These are phyloP conservation scores for Diutina rugosa DNA, from an alignment of 1,139 yeast genomes.

Conservation along the genomic window DNA sequence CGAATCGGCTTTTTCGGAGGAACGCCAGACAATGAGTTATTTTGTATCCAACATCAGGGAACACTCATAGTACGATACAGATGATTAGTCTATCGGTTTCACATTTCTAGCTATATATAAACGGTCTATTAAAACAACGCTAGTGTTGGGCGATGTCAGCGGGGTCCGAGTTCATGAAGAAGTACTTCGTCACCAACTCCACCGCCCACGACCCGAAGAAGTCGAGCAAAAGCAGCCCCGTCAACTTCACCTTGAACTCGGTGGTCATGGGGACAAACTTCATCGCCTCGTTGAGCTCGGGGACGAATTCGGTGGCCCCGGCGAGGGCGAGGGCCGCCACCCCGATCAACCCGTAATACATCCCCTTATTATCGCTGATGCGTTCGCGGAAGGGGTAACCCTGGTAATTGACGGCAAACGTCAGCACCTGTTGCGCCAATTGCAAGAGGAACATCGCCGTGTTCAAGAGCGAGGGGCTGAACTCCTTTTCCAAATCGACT, in stretches of 20 bases:
- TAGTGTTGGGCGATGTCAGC: constrained; percentile 69
- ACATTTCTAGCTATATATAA: neutral
- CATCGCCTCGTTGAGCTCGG: constrained; percentile 87
- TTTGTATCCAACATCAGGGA: too few relatives aligned
- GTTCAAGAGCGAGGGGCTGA: constrained; percentile 80
- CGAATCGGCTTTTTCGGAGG: too few relatives aligned
- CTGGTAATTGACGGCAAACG: constrained; percentile 95
- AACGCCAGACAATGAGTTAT: too few relatives aligned
- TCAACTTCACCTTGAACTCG: constrained; percentile 67
- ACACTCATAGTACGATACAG: too few relatives aligned
- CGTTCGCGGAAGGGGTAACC: constrained; percentile 96
- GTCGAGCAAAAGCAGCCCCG: constrained; percentile 62
- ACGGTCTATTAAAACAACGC: neutral
- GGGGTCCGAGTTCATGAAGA: constrained; percentile 84
- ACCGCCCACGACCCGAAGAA: constrained; percentile 68
- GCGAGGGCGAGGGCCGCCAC: constrained; percentile 82
- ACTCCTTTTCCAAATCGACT: constrained; percentile 80
- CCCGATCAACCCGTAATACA: constrained; percentile 91
- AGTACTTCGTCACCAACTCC: constrained; percentile 65
- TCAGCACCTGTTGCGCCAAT: constrained; percentile 91
- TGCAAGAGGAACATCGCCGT: constrained; percentile 93
- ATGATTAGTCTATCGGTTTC: too few relatives aligned
- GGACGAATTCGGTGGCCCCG: constrained; percentile 90
- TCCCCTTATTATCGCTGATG: constrained; percentile 82
- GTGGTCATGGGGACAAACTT: constrained; percentile 78